Evolutionary conservation across 164 flowering plant genomes (phyloP), one percentile per base, ranked within the genome.

Genomic region (Euptelea pleiosperma): DNA sequence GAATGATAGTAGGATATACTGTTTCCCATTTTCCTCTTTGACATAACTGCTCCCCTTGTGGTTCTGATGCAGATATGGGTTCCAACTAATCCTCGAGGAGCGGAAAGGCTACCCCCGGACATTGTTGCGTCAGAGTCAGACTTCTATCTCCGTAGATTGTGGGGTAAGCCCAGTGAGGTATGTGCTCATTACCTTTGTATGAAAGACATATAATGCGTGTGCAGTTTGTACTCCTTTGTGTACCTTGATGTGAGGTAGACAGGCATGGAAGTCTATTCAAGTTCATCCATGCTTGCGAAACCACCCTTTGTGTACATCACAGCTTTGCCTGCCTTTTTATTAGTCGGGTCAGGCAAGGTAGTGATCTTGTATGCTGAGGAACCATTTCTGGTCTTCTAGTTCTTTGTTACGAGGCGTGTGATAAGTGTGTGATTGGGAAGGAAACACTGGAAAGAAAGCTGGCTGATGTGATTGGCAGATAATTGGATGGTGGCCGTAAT

Each of bases 101-200:
- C 99, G 46, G 97, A 93, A 76, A 78, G 76, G 54, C 74, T 93
- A n/a, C 83, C 99, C 3, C 96, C 96, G 15, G 84, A 86, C 35
- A 82, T 93, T 57, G 50, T 93, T 69, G 74, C 35, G 50, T 69
- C 92, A 6, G 85, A 90, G 61, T 79, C 99, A 44, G 99, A 93
- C 55, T 74, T 77, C 39, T 85, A 86, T 64, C 70, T 72, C 43
- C 91, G 85, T 49, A 88, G 97, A 73, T 74, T 86, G 69, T 90
- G 91, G 91, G 99, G 97, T 53, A 63, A 77, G 21, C 99, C 99
- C 25, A 71, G 66, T 52, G 96, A 93, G 97, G 97, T 93, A 52
- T 53, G 75, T 60, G 16, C 67, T 40, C 34, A 18, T 22, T 33
- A 48, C 50, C 51, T 67, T 24, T 35, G 22, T 40, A n/a, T 16